phyloP scores from a whole-genome alignment of 257 asterid species.

The Craterostigma plantagineum region DNA sequence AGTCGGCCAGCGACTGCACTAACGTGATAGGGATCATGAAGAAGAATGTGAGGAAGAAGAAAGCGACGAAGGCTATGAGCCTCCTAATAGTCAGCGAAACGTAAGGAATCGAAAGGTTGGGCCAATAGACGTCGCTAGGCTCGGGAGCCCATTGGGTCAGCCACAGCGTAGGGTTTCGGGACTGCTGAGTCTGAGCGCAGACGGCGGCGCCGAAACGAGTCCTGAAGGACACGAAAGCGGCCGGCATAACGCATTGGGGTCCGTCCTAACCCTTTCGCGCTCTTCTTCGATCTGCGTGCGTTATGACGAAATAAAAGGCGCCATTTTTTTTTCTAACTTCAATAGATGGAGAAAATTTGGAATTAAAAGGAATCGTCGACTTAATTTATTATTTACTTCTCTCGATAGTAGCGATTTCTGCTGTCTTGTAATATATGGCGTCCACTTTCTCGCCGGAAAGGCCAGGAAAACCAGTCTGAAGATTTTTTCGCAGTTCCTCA shows the following conservation, averaged over 20 bases:
- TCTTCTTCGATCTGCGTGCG: constrained; percentile 70
- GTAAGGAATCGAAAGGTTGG: constrained; percentile 76
- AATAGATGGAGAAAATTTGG: too few relatives aligned
- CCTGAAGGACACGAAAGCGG: constrained; percentile 80
- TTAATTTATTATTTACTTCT: constrained; percentile 20
- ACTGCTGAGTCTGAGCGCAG: constrained; percentile 82
- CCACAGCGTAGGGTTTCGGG: constrained; percentile 81
- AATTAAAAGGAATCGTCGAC: too few relatives aligned
- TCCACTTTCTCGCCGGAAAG: constrained; percentile 65
- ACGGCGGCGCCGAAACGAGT: constrained; percentile 94
- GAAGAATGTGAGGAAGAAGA: constrained; percentile 87
- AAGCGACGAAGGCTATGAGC: constrained; percentile 53
- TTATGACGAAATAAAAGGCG: too few relatives aligned
- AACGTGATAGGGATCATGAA: constrained; percentile 70
- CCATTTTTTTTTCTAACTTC: background rate
- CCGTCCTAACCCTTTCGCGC: constrained; percentile 38
- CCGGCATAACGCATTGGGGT: constrained; percentile 54
- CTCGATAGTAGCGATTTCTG: constrained; percentile 51
- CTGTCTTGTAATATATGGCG: constrained; percentile 63
- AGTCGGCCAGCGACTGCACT: constrained; percentile 79
- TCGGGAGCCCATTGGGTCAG: constrained; percentile 93
- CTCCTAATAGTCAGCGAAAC: constrained; percentile 63
- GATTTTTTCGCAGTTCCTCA: too few relatives aligned
- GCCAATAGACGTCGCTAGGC: constrained; percentile 82
- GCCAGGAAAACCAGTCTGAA: constrained; percentile 84